phyloP scores from a whole-genome alignment of 495 filamentous ascomycete species.

The Xylaria venustula region DNA sequence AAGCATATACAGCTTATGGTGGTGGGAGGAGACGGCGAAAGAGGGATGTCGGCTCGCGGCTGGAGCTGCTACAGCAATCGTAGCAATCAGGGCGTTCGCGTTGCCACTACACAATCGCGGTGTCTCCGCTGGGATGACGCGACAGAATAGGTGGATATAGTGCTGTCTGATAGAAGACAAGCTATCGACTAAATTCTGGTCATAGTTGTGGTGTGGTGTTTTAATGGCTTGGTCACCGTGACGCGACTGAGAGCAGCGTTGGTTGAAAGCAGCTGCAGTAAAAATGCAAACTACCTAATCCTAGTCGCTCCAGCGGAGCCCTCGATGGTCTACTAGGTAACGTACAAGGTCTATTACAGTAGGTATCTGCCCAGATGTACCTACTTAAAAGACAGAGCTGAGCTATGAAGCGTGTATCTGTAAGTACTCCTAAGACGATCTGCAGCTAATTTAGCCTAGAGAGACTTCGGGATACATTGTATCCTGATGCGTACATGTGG shows the following conservation, averaged over 20 bases:
- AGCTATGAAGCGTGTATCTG: too few relatives aligned
- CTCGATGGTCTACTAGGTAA: background rate
- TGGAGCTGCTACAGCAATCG: background rate
- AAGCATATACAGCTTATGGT: constrained; percentile 6
- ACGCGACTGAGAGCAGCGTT: background rate
- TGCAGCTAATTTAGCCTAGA: background rate
- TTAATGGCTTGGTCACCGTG: background rate
- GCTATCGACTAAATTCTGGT: background rate
- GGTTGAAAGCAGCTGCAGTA: background rate
- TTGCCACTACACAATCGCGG: background rate
- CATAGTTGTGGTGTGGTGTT: background rate
- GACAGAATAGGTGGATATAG: background rate
- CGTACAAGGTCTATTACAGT: background rate
- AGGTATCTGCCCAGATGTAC: background rate
- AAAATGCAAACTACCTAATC: background rate
- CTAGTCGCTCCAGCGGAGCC: background rate
- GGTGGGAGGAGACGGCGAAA: background rate
- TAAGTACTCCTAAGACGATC: too few relatives aligned
- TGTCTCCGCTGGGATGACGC: background rate
- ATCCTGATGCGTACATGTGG: background rate
- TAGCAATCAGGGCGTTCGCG: background rate
- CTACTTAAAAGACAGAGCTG: too few relatives aligned
- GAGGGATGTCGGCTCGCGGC: background rate
- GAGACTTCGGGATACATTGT: background rate
- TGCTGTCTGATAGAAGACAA: background rate